Conservation (phyloP, 2,329 filamentous ascomycete species). For the Nothophoma quercina region DNA sequence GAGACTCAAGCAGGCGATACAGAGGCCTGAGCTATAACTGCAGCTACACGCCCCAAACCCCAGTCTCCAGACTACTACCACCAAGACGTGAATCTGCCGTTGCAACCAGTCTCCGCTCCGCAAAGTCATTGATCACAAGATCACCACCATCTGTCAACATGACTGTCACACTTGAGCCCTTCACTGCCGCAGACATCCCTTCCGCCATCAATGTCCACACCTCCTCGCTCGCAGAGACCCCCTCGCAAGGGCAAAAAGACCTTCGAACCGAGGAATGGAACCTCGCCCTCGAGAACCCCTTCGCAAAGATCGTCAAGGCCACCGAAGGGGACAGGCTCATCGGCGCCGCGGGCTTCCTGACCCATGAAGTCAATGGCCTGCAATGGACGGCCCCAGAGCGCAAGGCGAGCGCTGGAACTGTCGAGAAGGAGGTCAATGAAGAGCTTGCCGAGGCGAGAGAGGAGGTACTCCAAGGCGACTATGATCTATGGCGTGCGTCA, state of each 20-base stretch:
- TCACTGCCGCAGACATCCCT: neutral
- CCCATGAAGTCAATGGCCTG: neutral
- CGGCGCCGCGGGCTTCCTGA: neutral
- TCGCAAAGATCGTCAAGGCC: neutral
- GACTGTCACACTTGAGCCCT: neutral
- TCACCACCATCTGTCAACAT: neutral
- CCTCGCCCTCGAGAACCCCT: neutral
- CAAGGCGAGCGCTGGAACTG: neutral
- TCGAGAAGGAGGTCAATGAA: neutral
- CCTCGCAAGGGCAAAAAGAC: neutral
- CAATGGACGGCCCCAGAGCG: neutral
- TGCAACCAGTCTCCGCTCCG: neutral
- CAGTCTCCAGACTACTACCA: neutral
- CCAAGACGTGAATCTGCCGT: conserved; percentile 5
- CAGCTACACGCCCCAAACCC: neutral
- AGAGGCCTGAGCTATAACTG: conserved; percentile 12
- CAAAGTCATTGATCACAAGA: neutral
- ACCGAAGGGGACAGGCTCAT: neutral
- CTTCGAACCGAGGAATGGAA: neutral
- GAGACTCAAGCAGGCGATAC: conserved; percentile 4
- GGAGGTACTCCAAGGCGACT: neutral
- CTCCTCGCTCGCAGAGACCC: neutral
- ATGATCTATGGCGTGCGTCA: conserved; percentile 1
- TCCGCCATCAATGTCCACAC: neutral
- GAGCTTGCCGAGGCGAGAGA: neutral